Percentiles rank a stretch among this genome's conserved stretches.
Evolutionary conservation across 2,329 filamentous ascomycete species (phyloP).

Genomic region (Clonostachys sp.): DNA sequence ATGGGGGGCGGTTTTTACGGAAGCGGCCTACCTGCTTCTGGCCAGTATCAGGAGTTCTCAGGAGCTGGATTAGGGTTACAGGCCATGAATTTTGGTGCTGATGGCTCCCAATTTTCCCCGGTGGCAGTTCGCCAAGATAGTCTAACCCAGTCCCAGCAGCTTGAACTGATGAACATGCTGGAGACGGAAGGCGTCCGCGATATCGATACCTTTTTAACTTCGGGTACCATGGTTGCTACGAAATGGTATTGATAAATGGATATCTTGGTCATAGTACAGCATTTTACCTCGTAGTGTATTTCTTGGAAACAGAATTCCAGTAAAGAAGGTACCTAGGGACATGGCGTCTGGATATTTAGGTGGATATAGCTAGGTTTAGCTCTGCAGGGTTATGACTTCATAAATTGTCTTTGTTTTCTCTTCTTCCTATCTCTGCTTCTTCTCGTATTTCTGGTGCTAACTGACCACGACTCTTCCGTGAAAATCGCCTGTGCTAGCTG

Average conservation of each 20-base stretch:
- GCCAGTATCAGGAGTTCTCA: constrained; percentile 19
- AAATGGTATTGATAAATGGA: constrained; percentile 20
- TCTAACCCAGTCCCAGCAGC: constrained; percentile 75
- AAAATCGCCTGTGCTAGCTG: no score
- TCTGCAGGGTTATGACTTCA: not conserved
- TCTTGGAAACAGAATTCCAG: not conserved
- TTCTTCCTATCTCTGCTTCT: constrained; percentile 3
- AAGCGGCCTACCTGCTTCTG: constrained; percentile 18
- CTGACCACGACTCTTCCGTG: no score
- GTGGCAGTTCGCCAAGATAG: constrained; percentile 49
- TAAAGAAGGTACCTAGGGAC: no score
- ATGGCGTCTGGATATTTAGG: no score
- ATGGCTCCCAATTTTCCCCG: not conserved
- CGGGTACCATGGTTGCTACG: constrained; percentile 16
- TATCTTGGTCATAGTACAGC: not conserved
- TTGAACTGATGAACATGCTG: constrained; percentile 76
- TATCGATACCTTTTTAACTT: constrained; percentile 55
- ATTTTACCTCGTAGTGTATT: not conserved
- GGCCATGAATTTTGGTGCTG: constrained; percentile 9
- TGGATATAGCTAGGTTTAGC: no score
- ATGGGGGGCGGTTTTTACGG: constrained; percentile 35
- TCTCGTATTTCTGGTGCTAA: not conserved
- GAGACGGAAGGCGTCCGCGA: constrained; percentile 64
- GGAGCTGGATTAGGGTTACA: constrained; percentile 23
- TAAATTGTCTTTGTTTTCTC: constrained; percentile 1